A percentile compares a stretch with the other conserved stretches of the same genome.
These are phyloP conservation scores for Leptographium lundbergii DNA, from an alignment of 2,329 filamentous ascomycete species.

Conservation along the genomic window DNA sequence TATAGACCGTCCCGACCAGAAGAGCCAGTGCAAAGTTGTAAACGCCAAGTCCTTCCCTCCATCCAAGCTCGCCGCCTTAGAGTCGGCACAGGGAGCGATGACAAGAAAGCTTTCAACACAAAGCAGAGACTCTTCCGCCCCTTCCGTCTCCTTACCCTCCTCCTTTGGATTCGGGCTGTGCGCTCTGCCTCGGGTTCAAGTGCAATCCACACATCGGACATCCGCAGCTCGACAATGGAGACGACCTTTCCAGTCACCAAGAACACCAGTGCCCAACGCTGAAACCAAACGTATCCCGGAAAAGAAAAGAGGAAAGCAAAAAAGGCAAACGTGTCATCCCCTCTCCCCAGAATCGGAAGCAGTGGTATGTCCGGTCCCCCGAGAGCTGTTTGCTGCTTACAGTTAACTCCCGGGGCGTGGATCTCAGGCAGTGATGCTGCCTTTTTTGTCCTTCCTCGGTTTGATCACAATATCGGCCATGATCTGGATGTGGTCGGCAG, in stretches of 20 bases:
- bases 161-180: background rate
- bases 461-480: slow-evolving; percentile 86
- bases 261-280: slow-evolving; percentile 5
- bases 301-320: background rate
- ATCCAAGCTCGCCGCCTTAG: background rate
- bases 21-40: slow-evolving; percentile 1
- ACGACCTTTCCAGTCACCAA: background rate
- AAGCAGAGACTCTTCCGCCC: background rate
- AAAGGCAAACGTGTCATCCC: background rate
- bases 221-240: background rate
- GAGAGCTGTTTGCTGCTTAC: background rate
- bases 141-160: background rate
- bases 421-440: slow-evolving; percentile 2
- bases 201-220: background rate
- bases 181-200: background rate
- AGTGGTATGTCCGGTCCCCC: background rate
- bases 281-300: slow-evolving; percentile 4
- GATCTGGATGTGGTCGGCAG: slow-evolving; percentile 82
- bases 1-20: slow-evolving; percentile 1
- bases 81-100: background rate
- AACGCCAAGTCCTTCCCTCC: slow-evolving; percentile 1
- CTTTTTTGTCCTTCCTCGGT: slow-evolving; percentile 68
- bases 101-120: background rate
- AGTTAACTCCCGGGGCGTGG: background rate
- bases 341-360: background rate